Evolutionary conservation across 176 grass and related monocot genomes (phyloP).

Genomic region (Chrysopogon serrulatus): DNA sequence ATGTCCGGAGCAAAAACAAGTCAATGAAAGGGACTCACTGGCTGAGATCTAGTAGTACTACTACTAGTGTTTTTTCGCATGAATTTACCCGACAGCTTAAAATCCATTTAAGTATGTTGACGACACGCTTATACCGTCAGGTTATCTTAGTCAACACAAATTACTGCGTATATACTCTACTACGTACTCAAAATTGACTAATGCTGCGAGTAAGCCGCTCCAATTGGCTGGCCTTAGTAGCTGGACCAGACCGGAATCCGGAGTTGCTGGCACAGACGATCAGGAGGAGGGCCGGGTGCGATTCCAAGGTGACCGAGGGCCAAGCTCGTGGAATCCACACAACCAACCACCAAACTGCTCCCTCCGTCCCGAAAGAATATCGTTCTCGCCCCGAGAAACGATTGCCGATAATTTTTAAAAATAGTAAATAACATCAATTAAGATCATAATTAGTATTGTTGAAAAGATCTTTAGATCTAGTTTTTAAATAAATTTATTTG

Average conservation of each 20-base stretch:
- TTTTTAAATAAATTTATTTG: too few species aligned
- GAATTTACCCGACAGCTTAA: neutral
- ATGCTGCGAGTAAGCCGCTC: neutral
- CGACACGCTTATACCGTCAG: neutral
- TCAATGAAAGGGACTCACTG: neutral
- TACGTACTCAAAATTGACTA: neutral
- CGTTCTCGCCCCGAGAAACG: too few species aligned
- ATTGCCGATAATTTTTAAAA: too few species aligned
- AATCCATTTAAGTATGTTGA: neutral
- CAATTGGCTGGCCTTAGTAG: neutral
- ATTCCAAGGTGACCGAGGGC: neutral
- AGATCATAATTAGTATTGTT: too few species aligned
- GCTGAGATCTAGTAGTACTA: neutral
- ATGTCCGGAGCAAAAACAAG: neutral
- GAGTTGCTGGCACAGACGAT: conserved; percentile 3
- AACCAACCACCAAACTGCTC: neutral
- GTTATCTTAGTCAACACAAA: neutral
- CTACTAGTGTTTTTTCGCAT: neutral
- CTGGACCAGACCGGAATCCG: neutral
- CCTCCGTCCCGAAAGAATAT: too few species aligned
- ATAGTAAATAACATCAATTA: too few species aligned
- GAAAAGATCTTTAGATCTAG: too few species aligned
- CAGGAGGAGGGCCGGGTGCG: neutral
- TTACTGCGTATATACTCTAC: too few species aligned
- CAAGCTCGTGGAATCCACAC: conserved; percentile 17